phyloP scores from a whole-genome alignment of 345 rosid genomes.

The Lagerstroemia speciosa region DNA sequence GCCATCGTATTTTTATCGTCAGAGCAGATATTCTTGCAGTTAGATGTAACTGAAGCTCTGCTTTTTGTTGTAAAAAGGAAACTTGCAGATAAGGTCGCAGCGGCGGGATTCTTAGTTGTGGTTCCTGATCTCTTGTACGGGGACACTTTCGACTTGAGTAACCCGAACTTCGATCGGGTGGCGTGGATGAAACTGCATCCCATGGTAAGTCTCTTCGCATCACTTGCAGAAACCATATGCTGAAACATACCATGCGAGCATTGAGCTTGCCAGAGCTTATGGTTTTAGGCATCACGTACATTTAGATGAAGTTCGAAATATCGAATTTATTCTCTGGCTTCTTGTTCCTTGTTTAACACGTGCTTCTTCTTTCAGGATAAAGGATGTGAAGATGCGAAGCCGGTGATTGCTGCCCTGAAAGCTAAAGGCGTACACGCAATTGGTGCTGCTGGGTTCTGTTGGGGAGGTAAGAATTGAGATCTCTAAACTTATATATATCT shows the following conservation, averaged over 20 bases:
- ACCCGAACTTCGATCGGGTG: conserved; percentile 2
- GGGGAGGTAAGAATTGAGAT: conserved; percentile 26
- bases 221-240: not conserved
- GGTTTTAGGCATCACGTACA: no score
- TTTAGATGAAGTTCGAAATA: no score
- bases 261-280: no score
- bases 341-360: not conserved
- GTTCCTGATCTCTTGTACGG: conserved; percentile 20
- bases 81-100: conserved; percentile 31
- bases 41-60: not conserved
- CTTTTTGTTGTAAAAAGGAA: conserved; percentile 18
- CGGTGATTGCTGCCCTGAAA: conserved; percentile 24
- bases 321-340: not conserved
- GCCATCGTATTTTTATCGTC: no score
- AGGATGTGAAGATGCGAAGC: conserved; percentile 30
- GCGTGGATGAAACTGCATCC: conserved; percentile 12
- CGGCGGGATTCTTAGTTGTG: conserved; percentile 20
- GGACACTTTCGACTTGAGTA: not conserved
- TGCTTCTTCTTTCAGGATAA: conserved; percentile 24
- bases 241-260: no score
- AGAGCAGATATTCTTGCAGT: no score
- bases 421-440: conserved; percentile 21
- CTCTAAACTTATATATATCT: not conserved
- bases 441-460: conserved; percentile 38
- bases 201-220: conserved; percentile 2